phyloP scores from a whole-genome alignment of 306 rosid genomes.

The Pyrus bretschneideri region DNA sequence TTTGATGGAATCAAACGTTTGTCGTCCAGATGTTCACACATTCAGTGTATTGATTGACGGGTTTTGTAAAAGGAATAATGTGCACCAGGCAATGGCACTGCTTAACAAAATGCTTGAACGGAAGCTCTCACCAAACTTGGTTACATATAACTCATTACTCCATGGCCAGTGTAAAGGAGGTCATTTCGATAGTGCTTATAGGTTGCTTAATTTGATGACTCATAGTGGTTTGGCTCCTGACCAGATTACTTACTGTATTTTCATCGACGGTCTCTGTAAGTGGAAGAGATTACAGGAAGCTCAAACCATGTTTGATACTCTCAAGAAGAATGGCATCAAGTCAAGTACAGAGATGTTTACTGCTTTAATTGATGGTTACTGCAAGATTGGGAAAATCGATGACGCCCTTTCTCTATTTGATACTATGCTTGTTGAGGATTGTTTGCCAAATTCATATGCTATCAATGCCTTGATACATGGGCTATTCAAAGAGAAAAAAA shows the following conservation, averaged over 20 bases:
- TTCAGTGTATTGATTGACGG: conserved; percentile 64
- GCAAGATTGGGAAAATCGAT: conserved; percentile 48
- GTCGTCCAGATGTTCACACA: conserved; percentile 52
- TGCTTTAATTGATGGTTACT: conserved; percentile 64
- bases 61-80: conserved; percentile 38
- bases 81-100: conserved; percentile 68
- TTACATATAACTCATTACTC: conserved; percentile 60
- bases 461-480: conserved; percentile 63
- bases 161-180: conserved; percentile 61
- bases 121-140: conserved; percentile 39
- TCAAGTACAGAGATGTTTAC: conserved; percentile 46
- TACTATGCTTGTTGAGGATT: conserved; percentile 52
- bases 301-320: conserved; percentile 40
- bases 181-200: conserved; percentile 42
- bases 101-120: conserved; percentile 48
- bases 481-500: conserved; percentile 47
- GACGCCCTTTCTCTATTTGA: conserved; percentile 46
- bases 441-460: conserved; percentile 48
- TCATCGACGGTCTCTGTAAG: conserved; percentile 51
- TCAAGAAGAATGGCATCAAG: conserved; percentile 40
- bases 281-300: conserved; percentile 48
- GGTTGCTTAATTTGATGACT: conserved; percentile 56
- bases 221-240: conserved; percentile 58
- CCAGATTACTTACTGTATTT: conserved; percentile 41
- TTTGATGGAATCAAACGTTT: conserved; percentile 48